A percentile compares a stretch with the other conserved stretches of the same genome.
Evolutionary conservation across 345 rosid genomes (phyloP).

Genomic region (Melaleuca alternifolia): DNA sequence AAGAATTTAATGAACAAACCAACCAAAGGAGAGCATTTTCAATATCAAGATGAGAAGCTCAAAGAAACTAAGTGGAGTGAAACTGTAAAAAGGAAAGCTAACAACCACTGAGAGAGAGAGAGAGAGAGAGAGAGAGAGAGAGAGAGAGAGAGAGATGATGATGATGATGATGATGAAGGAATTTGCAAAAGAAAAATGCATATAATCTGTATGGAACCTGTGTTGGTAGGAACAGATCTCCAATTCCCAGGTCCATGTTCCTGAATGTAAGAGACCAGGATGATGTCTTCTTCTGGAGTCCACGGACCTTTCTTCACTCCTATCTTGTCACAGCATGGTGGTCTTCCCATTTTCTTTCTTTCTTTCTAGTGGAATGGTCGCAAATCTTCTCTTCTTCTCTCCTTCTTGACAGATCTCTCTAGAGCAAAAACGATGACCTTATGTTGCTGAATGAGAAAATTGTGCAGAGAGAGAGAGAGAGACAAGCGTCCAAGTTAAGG

Average conservation of each 20-base stretch:
- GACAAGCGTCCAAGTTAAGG: not conserved
- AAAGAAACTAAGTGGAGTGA: not conserved
- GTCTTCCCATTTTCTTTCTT: slow-evolving; percentile 53
- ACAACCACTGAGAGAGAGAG: not conserved
- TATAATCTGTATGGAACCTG: slow-evolving; percentile 29
- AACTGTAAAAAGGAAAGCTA: not conserved
- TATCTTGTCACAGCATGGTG: slow-evolving; percentile 79
- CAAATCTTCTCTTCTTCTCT: not conserved
- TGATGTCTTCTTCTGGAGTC: slow-evolving; percentile 98
- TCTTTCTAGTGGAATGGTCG: not conserved
- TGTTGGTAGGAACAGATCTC: slow-evolving; percentile 77
- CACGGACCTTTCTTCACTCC: slow-evolving; percentile 98
- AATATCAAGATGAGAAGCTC: not conserved
- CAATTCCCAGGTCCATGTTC: slow-evolving; percentile 95
- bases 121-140: not conserved
- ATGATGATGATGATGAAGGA: too few relatives aligned
- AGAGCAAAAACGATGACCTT: not conserved
- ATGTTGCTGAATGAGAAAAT: not conserved
- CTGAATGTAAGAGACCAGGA: slow-evolving; percentile 78
- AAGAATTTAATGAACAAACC: slow-evolving; percentile 40
- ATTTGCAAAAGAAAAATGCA: not conserved
- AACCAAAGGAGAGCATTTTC: slow-evolving; percentile 5
- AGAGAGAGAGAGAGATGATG: not conserved
- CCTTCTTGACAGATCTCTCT: not conserved
- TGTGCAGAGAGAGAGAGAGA: not conserved